phyloP scores from a whole-genome alignment of 768 basidiomycete species.

The Auricularia auricula-judae region DNA sequence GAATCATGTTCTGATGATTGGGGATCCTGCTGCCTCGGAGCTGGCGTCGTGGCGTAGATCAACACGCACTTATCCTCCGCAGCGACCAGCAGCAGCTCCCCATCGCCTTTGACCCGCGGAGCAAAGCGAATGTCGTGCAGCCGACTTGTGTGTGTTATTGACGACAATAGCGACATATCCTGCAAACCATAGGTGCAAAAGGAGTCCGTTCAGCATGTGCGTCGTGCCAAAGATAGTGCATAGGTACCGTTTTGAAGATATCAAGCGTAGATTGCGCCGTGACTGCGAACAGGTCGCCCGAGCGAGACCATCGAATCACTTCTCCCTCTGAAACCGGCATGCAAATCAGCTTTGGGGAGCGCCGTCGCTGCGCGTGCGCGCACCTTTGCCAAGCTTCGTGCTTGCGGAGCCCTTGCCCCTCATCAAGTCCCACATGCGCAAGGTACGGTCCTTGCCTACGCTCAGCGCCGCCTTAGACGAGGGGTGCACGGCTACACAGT shows the following conservation, averaged over 20 bases:
- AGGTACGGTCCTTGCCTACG: conserved; percentile 78
- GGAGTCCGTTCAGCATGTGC: not conserved
- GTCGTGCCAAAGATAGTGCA: not conserved
- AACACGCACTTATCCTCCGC: conserved; percentile 87
- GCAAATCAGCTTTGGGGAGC: not conserved
- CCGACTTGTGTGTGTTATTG: conserved; percentile 66
- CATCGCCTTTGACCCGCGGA: conserved; percentile 39
- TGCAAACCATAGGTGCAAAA: conserved; percentile 18
- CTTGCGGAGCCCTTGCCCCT: conserved; percentile 83
- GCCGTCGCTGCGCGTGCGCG: conserved; percentile 9
- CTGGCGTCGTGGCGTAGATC: conserved; percentile 44
- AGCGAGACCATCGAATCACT: conserved; percentile 75
- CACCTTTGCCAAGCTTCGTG: conserved; percentile 81
- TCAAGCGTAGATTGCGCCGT: conserved; percentile 68
- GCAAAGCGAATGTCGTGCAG: conserved; percentile 79
- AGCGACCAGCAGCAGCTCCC: conserved; percentile 68
- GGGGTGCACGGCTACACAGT: conserved; percentile 84
- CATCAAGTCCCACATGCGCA: conserved; percentile 99
- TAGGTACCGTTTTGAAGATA: conserved; percentile 65
- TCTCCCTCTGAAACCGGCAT: conserved; percentile 60
- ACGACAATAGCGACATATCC: conserved; percentile 71
- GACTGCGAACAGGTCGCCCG: conserved; percentile 71
- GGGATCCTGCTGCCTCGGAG: conserved; percentile 28
- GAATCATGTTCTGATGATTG: conserved; percentile 12
- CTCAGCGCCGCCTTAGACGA: conserved; percentile 85